Evolutionary conservation across 768 basidiomycete species (phyloP).

Genomic region (Albatrellus ellisii): DNA sequence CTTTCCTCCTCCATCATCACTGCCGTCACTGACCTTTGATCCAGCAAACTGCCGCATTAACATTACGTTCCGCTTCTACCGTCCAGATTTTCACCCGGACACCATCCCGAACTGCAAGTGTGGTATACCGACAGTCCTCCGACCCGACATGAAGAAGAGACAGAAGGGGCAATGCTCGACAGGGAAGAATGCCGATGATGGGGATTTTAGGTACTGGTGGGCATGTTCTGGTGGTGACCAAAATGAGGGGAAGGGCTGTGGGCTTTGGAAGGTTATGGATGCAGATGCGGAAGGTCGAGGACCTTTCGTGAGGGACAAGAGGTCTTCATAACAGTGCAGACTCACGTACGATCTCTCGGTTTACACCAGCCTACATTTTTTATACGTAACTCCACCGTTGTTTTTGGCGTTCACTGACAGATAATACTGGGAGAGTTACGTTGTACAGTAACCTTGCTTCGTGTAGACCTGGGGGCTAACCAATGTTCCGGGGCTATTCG

Average conservation of each 20-base stretch:
- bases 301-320: constrained; percentile 22
- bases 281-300: constrained; percentile 55
- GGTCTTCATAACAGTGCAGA: too few species aligned
- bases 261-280: constrained; percentile 64
- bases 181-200: constrained; percentile 13
- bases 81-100: constrained; percentile 62
- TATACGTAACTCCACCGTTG: too few species aligned
- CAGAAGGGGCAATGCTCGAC: constrained; percentile 16
- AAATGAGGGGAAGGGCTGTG: constrained; percentile 75
- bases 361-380: too few species aligned
- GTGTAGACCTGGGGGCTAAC: too few species aligned
- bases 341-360: too few species aligned
- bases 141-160: constrained; percentile 71
- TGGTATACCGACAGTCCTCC: constrained; percentile 51
- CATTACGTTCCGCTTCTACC: constrained; percentile 77
- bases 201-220: constrained; percentile 57
- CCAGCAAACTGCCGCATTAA: constrained; percentile 35
- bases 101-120: constrained; percentile 66
- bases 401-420: too few species aligned
- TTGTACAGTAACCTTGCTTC: too few species aligned
- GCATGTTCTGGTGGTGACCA: constrained; percentile 69
- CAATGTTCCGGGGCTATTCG: too few species aligned
- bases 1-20: constrained; percentile 20
- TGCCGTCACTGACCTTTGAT: constrained; percentile 11
- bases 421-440: too few species aligned